These are phyloP conservation scores for Phlyctochytrium arcticum DNA, from an alignment of 192 early-diverging fungal species.

Conservation along the genomic window DNA sequence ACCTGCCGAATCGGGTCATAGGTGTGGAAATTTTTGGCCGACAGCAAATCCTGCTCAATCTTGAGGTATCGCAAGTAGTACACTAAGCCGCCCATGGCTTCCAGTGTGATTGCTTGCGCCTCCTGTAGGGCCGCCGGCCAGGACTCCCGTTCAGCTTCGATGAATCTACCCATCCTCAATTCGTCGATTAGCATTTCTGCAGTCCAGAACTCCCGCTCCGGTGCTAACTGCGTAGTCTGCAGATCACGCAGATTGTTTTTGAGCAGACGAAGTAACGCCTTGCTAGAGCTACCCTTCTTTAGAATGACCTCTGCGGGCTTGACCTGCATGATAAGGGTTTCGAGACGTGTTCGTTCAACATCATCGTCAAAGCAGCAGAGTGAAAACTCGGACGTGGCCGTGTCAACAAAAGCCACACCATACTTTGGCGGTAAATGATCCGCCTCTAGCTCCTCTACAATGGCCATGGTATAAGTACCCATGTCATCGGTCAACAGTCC, in stretches of 20 bases:
- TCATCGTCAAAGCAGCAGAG: constrained; percentile 80
- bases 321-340: constrained; percentile 89
- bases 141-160: background rate
- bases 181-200: constrained; percentile 53
- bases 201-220: constrained; percentile 72
- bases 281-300: constrained; percentile 59
- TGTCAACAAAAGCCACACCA: constrained; percentile 86
- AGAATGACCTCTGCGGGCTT: constrained; percentile 89
- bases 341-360: constrained; percentile 78
- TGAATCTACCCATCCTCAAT: constrained; percentile 52
- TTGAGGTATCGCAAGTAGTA: constrained; percentile 86
- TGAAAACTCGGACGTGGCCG: constrained; percentile 88
- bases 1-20: constrained; percentile 82
- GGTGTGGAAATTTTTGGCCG: constrained; percentile 72
- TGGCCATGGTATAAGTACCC: constrained; percentile 92
- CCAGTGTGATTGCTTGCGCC: constrained; percentile 10
- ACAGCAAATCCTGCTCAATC: constrained; percentile 80
- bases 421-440: constrained; percentile 15
- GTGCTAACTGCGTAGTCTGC: constrained; percentile 61
- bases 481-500: constrained; percentile 82
- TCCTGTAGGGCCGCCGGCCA: constrained; percentile 15
- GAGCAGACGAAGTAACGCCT: constrained; percentile 48
- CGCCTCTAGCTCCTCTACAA: constrained; percentile 50
- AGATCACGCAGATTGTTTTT: constrained; percentile 58
- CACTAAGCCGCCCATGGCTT: constrained; percentile 71